Conservation (phyloP, 441 rosid species). For the Pelargonium australe region DNA sequence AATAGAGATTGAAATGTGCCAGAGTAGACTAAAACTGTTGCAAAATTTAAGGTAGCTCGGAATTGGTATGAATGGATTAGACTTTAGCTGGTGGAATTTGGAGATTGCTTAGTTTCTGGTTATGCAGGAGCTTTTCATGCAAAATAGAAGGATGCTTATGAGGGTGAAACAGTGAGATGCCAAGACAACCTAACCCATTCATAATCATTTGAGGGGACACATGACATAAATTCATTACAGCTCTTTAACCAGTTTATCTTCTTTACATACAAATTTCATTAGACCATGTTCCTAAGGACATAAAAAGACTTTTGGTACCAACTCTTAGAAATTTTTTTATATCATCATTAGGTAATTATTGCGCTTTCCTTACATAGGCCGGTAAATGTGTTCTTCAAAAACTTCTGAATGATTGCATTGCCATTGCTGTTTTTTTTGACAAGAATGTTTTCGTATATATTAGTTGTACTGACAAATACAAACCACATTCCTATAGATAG, state of each 20-base stretch:
- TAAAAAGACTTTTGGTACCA: background rate
- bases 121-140: background rate
- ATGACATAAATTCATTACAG: background rate
- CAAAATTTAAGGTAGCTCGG: background rate
- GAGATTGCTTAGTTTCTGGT: background rate
- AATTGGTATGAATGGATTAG: background rate
- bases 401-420: background rate
- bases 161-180: background rate
- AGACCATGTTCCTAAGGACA: background rate
- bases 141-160: background rate
- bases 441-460: background rate
- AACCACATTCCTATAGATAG: background rate
- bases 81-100: background rate
- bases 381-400: background rate
- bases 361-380: background rate
- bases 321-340: background rate
- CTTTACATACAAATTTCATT: background rate
- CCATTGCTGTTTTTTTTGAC: constrained; percentile 1
- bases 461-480: background rate
- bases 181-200: constrained; percentile 5
- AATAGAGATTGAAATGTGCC: background rate
- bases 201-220: background rate
- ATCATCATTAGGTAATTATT: background rate
- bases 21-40: background rate
- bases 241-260: background rate